These are phyloP conservation scores for Candida rishiriensis DNA, from an alignment of 805 yeast genomes.

Conservation along the genomic window DNA sequence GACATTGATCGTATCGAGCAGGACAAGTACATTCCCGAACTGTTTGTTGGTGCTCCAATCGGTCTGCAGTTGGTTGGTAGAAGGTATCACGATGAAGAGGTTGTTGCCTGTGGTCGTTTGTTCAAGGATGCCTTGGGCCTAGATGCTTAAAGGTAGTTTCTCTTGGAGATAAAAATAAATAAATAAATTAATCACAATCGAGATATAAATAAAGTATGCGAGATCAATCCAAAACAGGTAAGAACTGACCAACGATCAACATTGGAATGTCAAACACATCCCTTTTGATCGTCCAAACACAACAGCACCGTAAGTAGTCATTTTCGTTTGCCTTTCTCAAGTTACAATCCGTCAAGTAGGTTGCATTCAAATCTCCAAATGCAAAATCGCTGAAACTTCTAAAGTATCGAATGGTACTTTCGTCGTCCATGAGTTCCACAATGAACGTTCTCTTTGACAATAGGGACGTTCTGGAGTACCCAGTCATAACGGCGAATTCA, in stretches of 20 bases:
- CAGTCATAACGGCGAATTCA: conserved; percentile 67
- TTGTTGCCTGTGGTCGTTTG: conserved; percentile 35
- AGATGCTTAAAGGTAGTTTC: conserved; percentile 5
- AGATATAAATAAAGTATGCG: background rate
- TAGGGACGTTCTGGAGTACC: conserved; percentile 54
- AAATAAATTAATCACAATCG: background rate
- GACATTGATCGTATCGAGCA: conserved; percentile 46
- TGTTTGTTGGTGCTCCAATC: conserved; percentile 50
- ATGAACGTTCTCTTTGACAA: conserved; percentile 61
- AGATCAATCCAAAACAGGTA: conserved; percentile 49
- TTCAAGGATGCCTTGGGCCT: conserved; percentile 22
- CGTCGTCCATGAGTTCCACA: conserved; percentile 80
- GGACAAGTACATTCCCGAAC: conserved; percentile 41
- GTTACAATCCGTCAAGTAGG: conserved; percentile 48
- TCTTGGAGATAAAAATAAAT: background rate
- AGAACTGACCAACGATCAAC: conserved; percentile 76
- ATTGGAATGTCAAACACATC: conserved; percentile 83
- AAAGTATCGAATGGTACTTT: conserved; percentile 67
- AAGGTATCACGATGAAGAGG: conserved; percentile 55
- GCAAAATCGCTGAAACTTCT: conserved; percentile 67
- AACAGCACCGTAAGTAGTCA: conserved; percentile 53
- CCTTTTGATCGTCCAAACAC: conserved; percentile 81
- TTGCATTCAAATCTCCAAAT: conserved; percentile 57
- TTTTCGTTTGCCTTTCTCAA: conserved; percentile 34
- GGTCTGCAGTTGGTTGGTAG: conserved; percentile 50